Conservation (phyloP, 2,329 filamentous ascomycete species). For the Colletotrichum sidae region DNA sequence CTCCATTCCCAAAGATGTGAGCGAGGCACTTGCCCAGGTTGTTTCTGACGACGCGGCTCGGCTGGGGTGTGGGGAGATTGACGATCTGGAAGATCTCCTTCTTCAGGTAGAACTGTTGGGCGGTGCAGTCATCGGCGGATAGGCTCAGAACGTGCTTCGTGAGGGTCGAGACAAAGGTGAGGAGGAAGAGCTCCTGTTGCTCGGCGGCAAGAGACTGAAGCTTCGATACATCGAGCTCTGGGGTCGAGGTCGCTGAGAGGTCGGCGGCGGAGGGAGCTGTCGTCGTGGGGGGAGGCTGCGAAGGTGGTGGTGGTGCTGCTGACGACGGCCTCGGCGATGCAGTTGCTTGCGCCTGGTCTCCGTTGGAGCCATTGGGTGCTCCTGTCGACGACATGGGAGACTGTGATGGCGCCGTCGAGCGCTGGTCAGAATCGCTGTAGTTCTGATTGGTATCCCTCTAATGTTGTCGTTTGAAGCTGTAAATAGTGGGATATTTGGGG, state of each 20-base stretch:
- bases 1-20: conserved; percentile 84
- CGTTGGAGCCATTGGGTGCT: conserved; percentile 50
- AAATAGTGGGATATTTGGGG: conserved; percentile 23
- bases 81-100: conserved; percentile 95
- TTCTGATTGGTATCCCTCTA: conserved; percentile 16
- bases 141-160: conserved; percentile 83
- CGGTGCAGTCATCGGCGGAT: conserved; percentile 81
- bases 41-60: conserved; percentile 89
- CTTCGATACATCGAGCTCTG: conserved; percentile 90
- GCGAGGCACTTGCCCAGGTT: conserved; percentile 88
- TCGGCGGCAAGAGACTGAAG: conserved; percentile 90
- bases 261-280: conserved; percentile 48
- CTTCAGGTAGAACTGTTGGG: conserved; percentile 92
- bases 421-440: conserved; percentile 2
- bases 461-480: conserved; percentile 20
- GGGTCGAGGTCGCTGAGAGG: conserved; percentile 63
- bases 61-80: conserved; percentile 81
- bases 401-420: conserved; percentile 10
- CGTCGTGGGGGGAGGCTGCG: conserved; percentile 39
- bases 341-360: conserved; percentile 39
- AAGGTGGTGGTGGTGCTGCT: conserved; percentile 38
- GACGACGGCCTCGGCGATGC: conserved; percentile 38
- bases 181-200: conserved; percentile 93
- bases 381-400: conserved; percentile 51
- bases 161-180: conserved; percentile 88